phyloP scores from a whole-genome alignment of 768 basidiomycete genomes.

The Coprinellus micaceus region DNA sequence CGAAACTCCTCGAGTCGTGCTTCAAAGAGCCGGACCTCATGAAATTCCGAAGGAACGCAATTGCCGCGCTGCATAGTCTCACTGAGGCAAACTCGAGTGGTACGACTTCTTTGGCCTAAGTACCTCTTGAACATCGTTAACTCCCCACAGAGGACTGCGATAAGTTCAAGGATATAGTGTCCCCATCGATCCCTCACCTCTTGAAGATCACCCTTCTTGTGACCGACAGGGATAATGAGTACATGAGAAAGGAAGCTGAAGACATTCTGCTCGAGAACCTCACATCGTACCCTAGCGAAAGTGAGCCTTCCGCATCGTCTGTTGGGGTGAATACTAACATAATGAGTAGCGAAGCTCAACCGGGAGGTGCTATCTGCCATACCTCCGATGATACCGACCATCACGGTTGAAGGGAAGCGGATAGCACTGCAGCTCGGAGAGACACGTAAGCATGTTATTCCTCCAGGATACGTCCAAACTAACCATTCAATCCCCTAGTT shows the following conservation, averaged over 20 bases:
- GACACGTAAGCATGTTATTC: neutral
- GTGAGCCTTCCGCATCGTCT: neutral
- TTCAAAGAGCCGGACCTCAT: neutral
- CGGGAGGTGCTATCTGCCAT: neutral
- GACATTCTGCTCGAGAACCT: neutral
- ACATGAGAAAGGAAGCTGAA: neutral
- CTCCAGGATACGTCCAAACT: neutral
- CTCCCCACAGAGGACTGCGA: too few relatives aligned
- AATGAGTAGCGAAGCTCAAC: constrained; percentile 2
- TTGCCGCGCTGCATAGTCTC: neutral
- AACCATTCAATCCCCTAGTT: neutral
- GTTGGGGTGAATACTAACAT: neutral
- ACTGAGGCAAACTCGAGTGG: neutral
- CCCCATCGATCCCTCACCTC: neutral
- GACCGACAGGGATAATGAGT: too few relatives aligned
- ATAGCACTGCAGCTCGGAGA: neutral
- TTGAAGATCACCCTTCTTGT: neutral
- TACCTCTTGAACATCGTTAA: too few relatives aligned
- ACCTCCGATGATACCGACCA: neutral
- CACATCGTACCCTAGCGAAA: neutral
- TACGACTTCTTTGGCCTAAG: too few relatives aligned
- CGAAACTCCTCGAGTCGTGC: neutral
- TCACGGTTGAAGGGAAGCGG: neutral
- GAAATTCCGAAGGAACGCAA: neutral
- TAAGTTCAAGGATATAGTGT: neutral